phyloP scores from a whole-genome alignment of 257 asterid species.

The Solanum boliviense region DNA sequence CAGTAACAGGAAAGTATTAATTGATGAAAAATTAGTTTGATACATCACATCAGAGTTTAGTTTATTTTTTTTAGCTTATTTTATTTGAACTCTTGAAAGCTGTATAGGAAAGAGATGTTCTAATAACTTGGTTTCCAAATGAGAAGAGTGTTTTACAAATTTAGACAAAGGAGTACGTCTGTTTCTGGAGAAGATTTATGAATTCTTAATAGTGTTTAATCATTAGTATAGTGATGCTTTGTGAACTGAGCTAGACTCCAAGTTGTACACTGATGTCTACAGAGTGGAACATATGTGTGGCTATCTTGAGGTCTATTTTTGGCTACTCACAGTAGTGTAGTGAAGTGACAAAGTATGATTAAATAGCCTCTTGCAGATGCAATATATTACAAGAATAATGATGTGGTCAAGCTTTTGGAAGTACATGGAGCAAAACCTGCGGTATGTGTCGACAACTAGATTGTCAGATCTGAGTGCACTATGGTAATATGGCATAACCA shows the following conservation, averaged over 20 bases:
- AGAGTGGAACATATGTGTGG: not conserved
- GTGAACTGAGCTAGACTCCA: not conserved
- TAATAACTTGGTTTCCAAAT: not conserved
- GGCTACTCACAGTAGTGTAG: not conserved
- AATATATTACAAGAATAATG: slow-evolving; percentile 57
- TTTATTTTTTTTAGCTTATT: not conserved
- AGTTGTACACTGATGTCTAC: not conserved
- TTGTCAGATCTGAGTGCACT: not conserved
- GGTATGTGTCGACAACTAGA: slow-evolving; percentile 22
- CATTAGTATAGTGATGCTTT: not conserved
- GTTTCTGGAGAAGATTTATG: not conserved
- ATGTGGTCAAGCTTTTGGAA: slow-evolving; percentile 68
- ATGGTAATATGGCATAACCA: not conserved
- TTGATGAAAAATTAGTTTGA: not conserved
- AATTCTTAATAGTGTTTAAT: not conserved
- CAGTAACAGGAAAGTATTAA: not conserved
- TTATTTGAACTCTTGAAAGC: not conserved
- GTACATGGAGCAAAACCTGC: slow-evolving; percentile 61
- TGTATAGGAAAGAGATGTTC: not conserved
- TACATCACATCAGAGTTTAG: not conserved
- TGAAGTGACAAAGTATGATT: slow-evolving; percentile 28
- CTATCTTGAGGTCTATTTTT: not conserved
- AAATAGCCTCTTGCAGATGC: slow-evolving; percentile 96
- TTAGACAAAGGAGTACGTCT: not conserved
- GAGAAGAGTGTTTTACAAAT: not conserved